Evolutionary conservation across 1,284 basidiomycete species (phyloP).

Genomic region (Heliocybe sulcata): DNA sequence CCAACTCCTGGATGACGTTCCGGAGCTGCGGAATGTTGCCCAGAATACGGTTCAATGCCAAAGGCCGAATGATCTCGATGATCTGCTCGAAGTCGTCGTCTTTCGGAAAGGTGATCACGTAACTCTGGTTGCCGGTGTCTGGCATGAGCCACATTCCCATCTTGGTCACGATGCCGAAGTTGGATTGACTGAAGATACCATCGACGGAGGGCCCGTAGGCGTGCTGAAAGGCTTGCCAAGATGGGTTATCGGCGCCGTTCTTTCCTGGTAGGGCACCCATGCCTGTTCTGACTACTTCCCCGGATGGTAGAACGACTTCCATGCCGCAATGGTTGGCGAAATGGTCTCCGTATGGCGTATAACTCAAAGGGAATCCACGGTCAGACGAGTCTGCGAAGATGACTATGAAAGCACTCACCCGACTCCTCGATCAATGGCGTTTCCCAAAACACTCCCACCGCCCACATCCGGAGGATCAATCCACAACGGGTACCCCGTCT

Average conservation of each 20-base stretch:
- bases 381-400: not conserved
- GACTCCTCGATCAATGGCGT: not conserved
- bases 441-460: not conserved
- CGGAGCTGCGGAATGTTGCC: not conserved
- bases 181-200: constrained; percentile 1
- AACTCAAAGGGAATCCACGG: not conserved
- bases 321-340: constrained; percentile 1
- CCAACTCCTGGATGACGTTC: constrained; percentile 1
- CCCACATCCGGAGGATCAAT: not conserved
- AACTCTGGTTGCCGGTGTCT: not conserved
- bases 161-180: constrained; percentile 2
- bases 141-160: constrained; percentile 4
- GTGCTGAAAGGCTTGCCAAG: constrained; percentile 1
- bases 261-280: constrained; percentile 1
- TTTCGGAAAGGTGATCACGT: not conserved
- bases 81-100: constrained; percentile 2
- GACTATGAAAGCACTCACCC: not conserved
- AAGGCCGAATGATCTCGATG: constrained; percentile 1
- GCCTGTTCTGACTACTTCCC: not conserved
- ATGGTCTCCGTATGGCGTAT: constrained; percentile 1
- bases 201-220: not conserved
- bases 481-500: not conserved
- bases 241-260: constrained; percentile 1
- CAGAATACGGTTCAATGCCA: constrained; percentile 1
- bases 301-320: constrained; percentile 1